Evolutionary conservation across 176 grass and related monocot genomes (phyloP), one percentile per base, ranked within the genome.

Genomic region (Rhipidocladum racemiflorum): DNA sequence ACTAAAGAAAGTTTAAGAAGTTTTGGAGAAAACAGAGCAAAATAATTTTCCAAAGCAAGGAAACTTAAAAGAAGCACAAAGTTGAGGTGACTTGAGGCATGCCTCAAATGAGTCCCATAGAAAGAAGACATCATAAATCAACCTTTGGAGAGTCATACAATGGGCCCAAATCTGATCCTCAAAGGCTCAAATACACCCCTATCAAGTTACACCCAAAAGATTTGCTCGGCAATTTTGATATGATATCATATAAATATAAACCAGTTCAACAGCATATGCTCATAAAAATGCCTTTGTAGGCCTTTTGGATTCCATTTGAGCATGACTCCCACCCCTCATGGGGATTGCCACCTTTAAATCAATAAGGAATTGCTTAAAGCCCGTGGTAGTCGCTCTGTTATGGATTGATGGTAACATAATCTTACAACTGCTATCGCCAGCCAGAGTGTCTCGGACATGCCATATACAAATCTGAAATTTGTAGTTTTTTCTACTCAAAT

Each of bases 341-440:
- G 20, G 70, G 28, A 53, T 53, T 20, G 1, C 46, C 4, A 51
- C 7, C 14, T 32, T 16, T 34, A 32, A 17, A 30, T 61, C 56
- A 77, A 3, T 40, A 45, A 77, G 13, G 9, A 43, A 43, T 43
- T 11, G 9, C 40, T 11, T 43, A 43, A 43, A 43, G 40, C 40
- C 10, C 40, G 9, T 10, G 9, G 40, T 7, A 11, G 40, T 43
- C 10, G 40, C 40, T 43, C 40, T 43, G 40, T 43, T 43, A 43
- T 43, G 40, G 40, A 43, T 9, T 43, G 10, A 43, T 11, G 44
- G 61, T 53, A 53, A 61, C 72, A 66, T 68, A 29, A 53, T 49
- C 44, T 73, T 42, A 40, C 45, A 62, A 87, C 75, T 45, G 67
- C 36, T 55, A 81, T 42, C 35, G 17, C 9, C 25, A 63, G 23